Evolutionary conservation across 768 basidiomycete genomes (phyloP).

Genomic region (Leccinum subgranulosum): DNA sequence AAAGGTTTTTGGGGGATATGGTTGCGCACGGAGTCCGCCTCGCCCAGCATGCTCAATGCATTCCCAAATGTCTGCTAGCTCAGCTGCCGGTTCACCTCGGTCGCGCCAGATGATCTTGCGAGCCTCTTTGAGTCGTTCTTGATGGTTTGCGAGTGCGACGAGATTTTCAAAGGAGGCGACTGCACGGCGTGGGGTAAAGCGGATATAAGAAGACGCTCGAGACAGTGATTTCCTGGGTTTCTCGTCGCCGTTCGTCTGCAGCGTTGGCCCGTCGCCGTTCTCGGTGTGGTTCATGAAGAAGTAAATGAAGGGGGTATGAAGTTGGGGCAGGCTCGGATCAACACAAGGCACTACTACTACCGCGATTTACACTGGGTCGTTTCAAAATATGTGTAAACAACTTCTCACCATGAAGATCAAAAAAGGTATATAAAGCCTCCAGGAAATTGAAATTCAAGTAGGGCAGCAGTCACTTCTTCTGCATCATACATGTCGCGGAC

Average conservation of each 20-base stretch:
- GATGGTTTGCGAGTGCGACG: slow-evolving; percentile 80
- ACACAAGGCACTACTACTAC: neutral
- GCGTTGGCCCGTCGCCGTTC: slow-evolving; percentile 3
- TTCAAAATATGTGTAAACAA: too few species aligned
- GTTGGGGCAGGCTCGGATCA: neutral
- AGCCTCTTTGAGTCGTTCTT: slow-evolving; percentile 69
- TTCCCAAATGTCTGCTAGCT: slow-evolving; percentile 58
- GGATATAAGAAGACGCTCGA: slow-evolving; percentile 38
- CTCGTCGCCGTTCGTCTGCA: neutral
- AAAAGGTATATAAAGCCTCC: too few species aligned
- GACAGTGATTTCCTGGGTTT: slow-evolving; percentile 6
- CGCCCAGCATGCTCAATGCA: slow-evolving; percentile 68
- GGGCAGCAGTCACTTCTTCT: too few species aligned
- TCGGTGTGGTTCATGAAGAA: slow-evolving; percentile 4
- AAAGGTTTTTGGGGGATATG: neutral
- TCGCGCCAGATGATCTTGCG: slow-evolving; percentile 83
- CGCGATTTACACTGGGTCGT: too few species aligned
- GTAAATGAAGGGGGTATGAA: neutral
- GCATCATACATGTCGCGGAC: too few species aligned
- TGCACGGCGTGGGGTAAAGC: slow-evolving; percentile 51
- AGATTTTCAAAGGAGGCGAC: slow-evolving; percentile 82
- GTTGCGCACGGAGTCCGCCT: slow-evolving; percentile 67
- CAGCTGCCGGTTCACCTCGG: slow-evolving; percentile 69
- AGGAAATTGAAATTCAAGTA: too few species aligned
- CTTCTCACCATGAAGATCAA: too few species aligned